A percentile compares a stretch with the other conserved stretches of the same genome.
Evolutionary conservation across 352 stramenopile species (phyloP).

Genomic region (Phytophthora tubulina): DNA sequence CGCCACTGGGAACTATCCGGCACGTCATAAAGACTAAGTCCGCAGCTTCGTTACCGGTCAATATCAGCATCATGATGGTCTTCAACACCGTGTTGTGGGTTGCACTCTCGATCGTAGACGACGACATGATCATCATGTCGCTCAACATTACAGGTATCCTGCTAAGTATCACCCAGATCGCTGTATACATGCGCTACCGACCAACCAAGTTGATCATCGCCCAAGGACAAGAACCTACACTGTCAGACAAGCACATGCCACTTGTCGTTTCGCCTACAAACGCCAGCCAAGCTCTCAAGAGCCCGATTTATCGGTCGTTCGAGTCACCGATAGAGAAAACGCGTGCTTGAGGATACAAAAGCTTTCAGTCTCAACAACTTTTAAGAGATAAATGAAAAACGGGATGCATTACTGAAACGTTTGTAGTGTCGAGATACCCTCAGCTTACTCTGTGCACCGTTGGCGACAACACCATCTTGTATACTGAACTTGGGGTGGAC

Average conservation of each 20-base stretch:
- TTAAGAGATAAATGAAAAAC: neutral
- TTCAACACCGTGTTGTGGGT: conserved; percentile 34
- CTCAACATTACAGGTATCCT: conserved; percentile 30
- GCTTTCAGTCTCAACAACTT: neutral
- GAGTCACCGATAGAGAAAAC: conserved; percentile 7
- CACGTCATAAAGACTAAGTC: conserved; percentile 32
- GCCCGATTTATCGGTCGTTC: conserved; percentile 22
- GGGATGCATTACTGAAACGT: neutral
- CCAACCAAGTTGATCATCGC: conserved; percentile 7
- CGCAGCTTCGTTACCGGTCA: conserved; percentile 34
- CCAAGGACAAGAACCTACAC: conserved; percentile 13
- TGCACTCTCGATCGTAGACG: conserved; percentile 22
- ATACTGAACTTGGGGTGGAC: neutral
- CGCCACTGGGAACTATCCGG: conserved; percentile 33
- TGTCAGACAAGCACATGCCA: conserved; percentile 19
- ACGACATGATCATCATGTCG: conserved; percentile 37
- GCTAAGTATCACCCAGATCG: conserved; percentile 34
- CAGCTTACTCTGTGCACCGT: neutral
- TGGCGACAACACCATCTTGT: conserved; percentile 19
- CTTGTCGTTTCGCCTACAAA: conserved; percentile 26
- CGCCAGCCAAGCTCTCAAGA: conserved; percentile 15
- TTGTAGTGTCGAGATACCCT: neutral
- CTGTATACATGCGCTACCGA: conserved; percentile 25
- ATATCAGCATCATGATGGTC: conserved; percentile 32
- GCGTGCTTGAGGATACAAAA: neutral